phyloP scores from a whole-genome alignment of 192 early-diverging fungal species.

The Backusella tuberculispora region DNA sequence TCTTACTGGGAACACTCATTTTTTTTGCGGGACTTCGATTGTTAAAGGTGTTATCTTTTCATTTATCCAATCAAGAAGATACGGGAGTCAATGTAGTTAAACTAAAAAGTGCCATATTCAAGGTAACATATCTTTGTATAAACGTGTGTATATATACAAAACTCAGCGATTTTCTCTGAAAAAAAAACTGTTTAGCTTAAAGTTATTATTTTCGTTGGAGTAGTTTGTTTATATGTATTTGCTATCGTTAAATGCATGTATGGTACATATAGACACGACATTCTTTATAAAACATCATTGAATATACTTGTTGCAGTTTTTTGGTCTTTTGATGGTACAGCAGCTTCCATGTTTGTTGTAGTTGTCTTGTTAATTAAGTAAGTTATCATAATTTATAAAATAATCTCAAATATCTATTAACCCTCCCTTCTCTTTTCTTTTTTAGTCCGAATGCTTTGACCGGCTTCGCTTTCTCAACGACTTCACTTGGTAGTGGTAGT shows the following conservation, averaged over 20 bases:
- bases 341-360: constrained; percentile 7
- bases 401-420: too few relatives aligned
- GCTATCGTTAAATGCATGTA: constrained; percentile 8
- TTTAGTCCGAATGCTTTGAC: constrained; percentile 5
- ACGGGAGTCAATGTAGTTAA: background rate
- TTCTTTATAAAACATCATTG: background rate
- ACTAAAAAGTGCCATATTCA: constrained; percentile 28
- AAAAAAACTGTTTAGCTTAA: constrained; percentile 31
- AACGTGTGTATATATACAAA: background rate
- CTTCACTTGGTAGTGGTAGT: background rate
- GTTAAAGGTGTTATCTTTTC: constrained; percentile 12
- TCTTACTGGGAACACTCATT: constrained; percentile 7
- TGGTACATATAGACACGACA: constrained; percentile 2
- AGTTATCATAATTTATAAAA: background rate
- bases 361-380: constrained; percentile 2
- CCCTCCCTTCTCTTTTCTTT: background rate
- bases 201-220: constrained; percentile 18
- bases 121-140: constrained; percentile 18
- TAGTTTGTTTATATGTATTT: constrained; percentile 18
- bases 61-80: constrained; percentile 9
- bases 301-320: background rate
- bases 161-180: background rate
- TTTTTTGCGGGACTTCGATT: constrained; percentile 25
- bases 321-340: constrained; percentile 20
- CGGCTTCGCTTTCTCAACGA: background rate